phyloP scores from a whole-genome alignment of 2,329 filamentous ascomycete genomes.

The Stagonosporopsis chrysanthemi region DNA sequence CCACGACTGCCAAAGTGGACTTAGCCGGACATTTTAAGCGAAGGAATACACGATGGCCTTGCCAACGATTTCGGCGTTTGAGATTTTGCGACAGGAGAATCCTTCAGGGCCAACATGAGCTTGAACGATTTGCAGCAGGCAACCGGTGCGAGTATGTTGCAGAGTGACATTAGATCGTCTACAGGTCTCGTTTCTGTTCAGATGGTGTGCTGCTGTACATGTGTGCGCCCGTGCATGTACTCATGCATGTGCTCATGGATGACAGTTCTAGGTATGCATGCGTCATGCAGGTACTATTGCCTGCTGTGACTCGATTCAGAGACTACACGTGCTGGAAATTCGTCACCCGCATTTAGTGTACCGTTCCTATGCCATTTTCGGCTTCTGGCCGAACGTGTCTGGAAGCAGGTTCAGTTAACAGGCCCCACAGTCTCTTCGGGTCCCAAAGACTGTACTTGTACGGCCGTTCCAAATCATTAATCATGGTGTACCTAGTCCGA shows the following conservation, averaged over 20 bases:
- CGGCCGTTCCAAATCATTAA: conserved; percentile 7
- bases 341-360: background rate
- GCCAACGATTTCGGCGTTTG: background rate
- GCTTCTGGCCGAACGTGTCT: background rate
- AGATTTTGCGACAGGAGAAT: background rate
- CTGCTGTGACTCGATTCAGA: background rate
- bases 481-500: too few species aligned
- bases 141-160: background rate
- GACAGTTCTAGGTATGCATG: conserved; percentile 3
- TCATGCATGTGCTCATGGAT: background rate
- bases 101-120: background rate
- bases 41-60: conserved; percentile 2
- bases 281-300: conserved; percentile 6
- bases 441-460: conserved; percentile 1
- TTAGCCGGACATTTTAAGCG: background rate
- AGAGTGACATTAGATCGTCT: background rate
- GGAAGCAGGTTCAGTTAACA: conserved; percentile 2
- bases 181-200: background rate
- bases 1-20: conserved; percentile 1
- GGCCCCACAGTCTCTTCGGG: conserved; percentile 8
- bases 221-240: background rate
- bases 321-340: background rate
- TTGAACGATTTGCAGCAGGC: too few species aligned
- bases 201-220: background rate
- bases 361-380: too few species aligned